Percentiles rank a stretch among this genome's conserved stretches.
Conservation (phyloP, 164 flowering plant species). For the Malania oleifera region DNA sequence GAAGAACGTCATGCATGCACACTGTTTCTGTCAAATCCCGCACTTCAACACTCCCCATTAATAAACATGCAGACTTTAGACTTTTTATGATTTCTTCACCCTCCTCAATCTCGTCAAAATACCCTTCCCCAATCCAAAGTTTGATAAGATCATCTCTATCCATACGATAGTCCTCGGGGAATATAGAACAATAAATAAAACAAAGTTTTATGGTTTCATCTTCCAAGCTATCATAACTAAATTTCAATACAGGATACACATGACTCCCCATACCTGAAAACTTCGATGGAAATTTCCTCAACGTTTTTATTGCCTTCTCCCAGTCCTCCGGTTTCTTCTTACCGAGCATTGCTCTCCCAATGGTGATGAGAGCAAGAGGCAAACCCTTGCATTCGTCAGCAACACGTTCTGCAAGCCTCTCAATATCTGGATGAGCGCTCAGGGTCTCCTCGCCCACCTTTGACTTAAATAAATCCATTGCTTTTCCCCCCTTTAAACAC, state of each 20-base stretch:
- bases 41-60: too few relatives aligned
- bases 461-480: neutral
- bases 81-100: constrained; percentile 2
- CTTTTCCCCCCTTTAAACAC: neutral
- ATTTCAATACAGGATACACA: constrained; percentile 9
- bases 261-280: constrained; percentile 10
- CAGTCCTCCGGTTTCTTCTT: neutral
- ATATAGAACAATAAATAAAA: constrained; percentile 8
- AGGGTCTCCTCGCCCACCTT: constrained; percentile 7
- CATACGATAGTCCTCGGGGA: constrained; percentile 10
- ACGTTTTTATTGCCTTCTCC: neutral
- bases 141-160: neutral
- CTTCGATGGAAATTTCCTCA: neutral
- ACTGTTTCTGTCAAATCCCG: neutral
- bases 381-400: neutral
- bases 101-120: neutral
- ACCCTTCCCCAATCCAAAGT: constrained; percentile 5
- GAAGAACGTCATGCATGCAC: neutral
- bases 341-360: neutral
- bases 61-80: constrained; percentile 3
- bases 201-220: neutral
- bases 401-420: neutral
- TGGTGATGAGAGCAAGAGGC: neutral
- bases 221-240: constrained; percentile 7
- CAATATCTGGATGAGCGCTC: neutral